Base-by-base conservation (phyloP, 148 eudicot genomes). In the Rhododendron williamsianum region DNA sequence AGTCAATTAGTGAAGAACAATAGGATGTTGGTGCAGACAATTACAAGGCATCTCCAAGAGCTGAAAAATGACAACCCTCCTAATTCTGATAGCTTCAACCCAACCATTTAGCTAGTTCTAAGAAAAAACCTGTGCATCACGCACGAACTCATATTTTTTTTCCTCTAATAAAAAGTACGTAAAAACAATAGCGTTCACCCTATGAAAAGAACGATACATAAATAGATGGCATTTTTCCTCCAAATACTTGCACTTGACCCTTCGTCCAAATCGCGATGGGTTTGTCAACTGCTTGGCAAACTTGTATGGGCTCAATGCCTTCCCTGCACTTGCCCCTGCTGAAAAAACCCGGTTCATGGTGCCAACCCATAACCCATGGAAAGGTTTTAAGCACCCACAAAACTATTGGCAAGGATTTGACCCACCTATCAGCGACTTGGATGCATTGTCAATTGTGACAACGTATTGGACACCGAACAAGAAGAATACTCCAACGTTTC, bases 1-100 rank as follows among this genome's bases (percentile, higher is more conserved):
- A 80, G 25, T 60, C 36, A 27, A 3, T 54, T 15, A 7, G 10
- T 4, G 74, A 33, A 85, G 21, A 33, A 25, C 35, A 45, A 21
- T 19, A 72, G 15, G 38, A 30, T 21, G 6, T 13, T 85, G 67
- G 87, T 80, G 25, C 76, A 79, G 5, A 51, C 74, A 30, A 33
- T 67, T 30, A 80, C 78, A 80, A 85, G 82, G 7, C 83, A 79
- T 79, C 76, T 85, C 35, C 35, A 85, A 63, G 77, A 85, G 11
- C 78, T 85, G 60, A 79, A 79, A 48, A 46, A 80, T 65, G 83
- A 85, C 73, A 43, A 30, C 41, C 77, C 65, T 9, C 77, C 71
- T 33, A 38, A 21, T 83, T 41, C 21, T 82, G 84, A 38, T 41
- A 23, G 83, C 46, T 38, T 36, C 45, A 38, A 76, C 79, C 48